phyloP scores from a whole-genome alignment of 495 filamentous ascomycete genomes.

The Tuber indicum region DNA sequence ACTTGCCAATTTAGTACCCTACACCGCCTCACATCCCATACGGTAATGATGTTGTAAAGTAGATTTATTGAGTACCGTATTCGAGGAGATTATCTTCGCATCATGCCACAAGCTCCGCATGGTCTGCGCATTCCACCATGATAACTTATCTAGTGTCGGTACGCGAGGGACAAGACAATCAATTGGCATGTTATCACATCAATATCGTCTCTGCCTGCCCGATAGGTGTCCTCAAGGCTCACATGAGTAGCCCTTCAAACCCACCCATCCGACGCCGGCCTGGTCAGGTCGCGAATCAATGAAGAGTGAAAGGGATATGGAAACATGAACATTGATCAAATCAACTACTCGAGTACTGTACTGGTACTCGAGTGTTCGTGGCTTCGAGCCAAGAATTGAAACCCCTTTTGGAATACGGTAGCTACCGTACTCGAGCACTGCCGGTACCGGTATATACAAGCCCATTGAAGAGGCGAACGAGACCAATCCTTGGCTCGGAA shows the following conservation, averaged over 20 bases:
- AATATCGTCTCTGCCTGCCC: background rate
- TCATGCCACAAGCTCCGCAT: background rate
- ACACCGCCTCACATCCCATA: background rate
- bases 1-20: background rate
- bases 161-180: background rate
- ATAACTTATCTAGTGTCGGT: background rate
- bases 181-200: background rate
- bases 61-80: no score
- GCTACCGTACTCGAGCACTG: no score
- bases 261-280: background rate
- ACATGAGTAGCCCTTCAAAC: background rate
- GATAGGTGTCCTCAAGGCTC: background rate
- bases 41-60: background rate
- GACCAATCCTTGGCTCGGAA: no score
- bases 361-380: no score
- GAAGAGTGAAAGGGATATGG: background rate
- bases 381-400: no score
- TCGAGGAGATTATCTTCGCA: background rate
- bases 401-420: no score
- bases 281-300: background rate
- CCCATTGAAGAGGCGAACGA: no score
- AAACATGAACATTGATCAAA: background rate
- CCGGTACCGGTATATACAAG: no score
- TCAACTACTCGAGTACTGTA: background rate
- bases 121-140: background rate